phyloP scores from a whole-genome alignment of 2,329 filamentous ascomycete species.

The Colletotrichum limetticola region DNA sequence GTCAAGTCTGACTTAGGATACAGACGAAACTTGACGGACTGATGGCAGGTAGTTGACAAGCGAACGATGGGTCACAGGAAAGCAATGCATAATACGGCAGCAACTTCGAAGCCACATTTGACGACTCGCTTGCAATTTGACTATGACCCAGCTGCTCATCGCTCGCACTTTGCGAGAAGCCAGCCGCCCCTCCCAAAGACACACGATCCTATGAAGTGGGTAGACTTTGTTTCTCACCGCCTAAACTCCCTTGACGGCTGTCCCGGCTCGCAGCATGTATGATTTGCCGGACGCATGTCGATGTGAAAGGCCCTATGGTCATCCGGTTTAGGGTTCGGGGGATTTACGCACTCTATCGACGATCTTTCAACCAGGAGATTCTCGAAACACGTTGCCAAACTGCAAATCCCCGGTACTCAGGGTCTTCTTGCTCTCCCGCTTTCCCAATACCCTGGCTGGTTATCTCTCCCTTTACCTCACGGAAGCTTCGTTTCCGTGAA shows the following conservation, averaged over 20 bases:
- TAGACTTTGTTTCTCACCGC: not conserved
- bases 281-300: not conserved
- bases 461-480: not conserved
- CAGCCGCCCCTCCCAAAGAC: not conserved
- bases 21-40: conserved; percentile 32
- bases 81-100: not conserved
- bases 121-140: not conserved
- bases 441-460: not conserved
- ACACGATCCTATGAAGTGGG: not conserved
- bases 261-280: not conserved
- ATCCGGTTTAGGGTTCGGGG: conserved; percentile 32
- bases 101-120: not conserved
- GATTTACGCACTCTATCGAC: conserved; percentile 33
- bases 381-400: conserved; percentile 32
- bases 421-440: conserved; percentile 8
- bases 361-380: conserved; percentile 26
- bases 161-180: not conserved
- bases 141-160: not conserved
- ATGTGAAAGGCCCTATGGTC: conserved; percentile 7
- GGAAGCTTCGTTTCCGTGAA: conserved; percentile 15
- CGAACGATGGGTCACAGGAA: conserved; percentile 8
- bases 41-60: conserved; percentile 26
- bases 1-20: conserved; percentile 20
- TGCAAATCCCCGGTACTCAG: conserved; percentile 18
- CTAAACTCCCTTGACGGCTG: not conserved